Base-by-base conservation (phyloP, 306 rosid species). In the Cyclanthera cordifolia region DNA sequence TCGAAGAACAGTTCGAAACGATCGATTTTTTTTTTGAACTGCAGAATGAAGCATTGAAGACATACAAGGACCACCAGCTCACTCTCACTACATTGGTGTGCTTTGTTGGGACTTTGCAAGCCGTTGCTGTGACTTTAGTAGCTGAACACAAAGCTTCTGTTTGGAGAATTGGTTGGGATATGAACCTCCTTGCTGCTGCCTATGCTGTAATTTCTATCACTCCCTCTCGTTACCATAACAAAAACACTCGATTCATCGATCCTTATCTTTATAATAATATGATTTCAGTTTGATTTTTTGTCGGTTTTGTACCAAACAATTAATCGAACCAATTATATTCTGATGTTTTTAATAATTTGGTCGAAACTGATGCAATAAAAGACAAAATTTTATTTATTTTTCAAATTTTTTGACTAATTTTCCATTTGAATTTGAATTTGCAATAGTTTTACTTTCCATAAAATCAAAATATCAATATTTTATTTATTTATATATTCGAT, bases 81-180 rank as follows among this genome's bases (percentile, higher is more conserved):
- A 86, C 87, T 59, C 88, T 91, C n/a, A 91, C 96, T 55, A 71
- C 95, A 50, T 70, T 87, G 4, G 58, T 91, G 55, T 91, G 97
- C 79, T 81, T 87, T 73, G 6, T 91, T 4, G 97, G 97, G 13
- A 87, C 96, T 8, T 70, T 91, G 24, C 95, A 87, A 57, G 95
- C 92, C 8, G 45, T 69, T 67, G 96, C 76, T 37, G 91, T 85
- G 32, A 82, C 97, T 34, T 75, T 85, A 56, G 95, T 88, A 5
- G 74, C 80, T 72, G 97, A 91, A 63, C 91, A 75, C 78, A 75
- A 85, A 5, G 20, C 85, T 53, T 82, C 86, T 1, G 92, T 76
- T 27, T 91, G 97, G 97, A 79, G 57, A 53, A 84, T 91, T 80
- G 97, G 97, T 16, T 82, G 90, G 79, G 97, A 91, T 68, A 91